Evolutionary conservation across 1,284 basidiomycete species (phyloP), one percentile per base, ranked within the genome.

Genomic region (Erythrobasidium hasegawianum): DNA sequence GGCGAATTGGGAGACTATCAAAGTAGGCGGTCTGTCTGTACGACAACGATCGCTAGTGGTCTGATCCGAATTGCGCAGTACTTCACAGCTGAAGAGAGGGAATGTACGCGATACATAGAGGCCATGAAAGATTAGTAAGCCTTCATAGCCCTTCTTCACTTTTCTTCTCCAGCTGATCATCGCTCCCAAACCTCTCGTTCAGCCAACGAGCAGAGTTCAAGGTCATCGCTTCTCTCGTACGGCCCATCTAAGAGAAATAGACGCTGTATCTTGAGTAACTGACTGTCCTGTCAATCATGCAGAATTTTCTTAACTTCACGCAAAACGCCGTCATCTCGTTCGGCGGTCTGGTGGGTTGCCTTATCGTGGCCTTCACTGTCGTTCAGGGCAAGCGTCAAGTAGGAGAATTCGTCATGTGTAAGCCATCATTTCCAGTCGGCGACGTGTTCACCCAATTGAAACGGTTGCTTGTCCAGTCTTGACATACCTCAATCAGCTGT

Each of bases 41-140:
- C 26, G 10, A 0, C 22, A 9, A 59, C 71, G 52, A 68, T 70
- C 60, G 72, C 72, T 56, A 69, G 71, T 58, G 73, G 70, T 59
- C 68, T 89, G 89, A 47, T 16, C 4, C 5, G 5, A 33, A 33
- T 4, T 11, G 5, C 16, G 22, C 43, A 47, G 76, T 89, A 89
- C 77, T 91, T 90, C 76, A 84, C 84, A 33, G 88, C 89, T 27
- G 90, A 94, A 76, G 81, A 83, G 38, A 87, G 89, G 74, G 90
- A 93, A 75, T 84, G 83, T 18, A 81, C 82, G 55, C 83, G 90
- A 29, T 91, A 92, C 75, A 77, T 81, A 11, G 81, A 85, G 20
- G 87, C 90, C 1, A 82, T 92, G 70, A 79, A 81, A n/a, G 82
- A 86, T 68, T 92, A 91, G 43, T 47, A 47, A 8, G 43, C n/a